Percentiles rank a stretch among this genome's conserved stretches.
phyloP scores from a whole-genome alignment of 2,329 filamentous ascomycete genomes.

The Neofusicoccum umdonicola region DNA sequence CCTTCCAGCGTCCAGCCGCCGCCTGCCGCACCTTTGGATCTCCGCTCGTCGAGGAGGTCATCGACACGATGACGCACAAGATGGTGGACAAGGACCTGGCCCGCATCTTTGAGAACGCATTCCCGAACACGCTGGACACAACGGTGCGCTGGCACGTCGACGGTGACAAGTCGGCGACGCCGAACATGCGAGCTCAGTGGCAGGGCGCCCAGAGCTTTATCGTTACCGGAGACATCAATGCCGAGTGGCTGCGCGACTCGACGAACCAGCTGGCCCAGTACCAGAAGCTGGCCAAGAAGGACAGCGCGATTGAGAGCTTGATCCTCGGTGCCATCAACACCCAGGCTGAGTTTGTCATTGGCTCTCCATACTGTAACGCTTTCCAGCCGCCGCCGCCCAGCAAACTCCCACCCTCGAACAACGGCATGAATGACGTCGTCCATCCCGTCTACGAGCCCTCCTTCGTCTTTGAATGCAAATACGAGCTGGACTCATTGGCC shows the following conservation, averaged over 20 bases:
- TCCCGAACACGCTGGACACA: conserved; percentile 87
- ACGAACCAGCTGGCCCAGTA: conserved; percentile 94
- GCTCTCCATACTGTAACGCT: conserved; percentile 95
- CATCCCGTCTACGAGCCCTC: conserved; percentile 82
- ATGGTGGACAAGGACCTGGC: conserved; percentile 86
- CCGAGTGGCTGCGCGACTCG: conserved; percentile 88
- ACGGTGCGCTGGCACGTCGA: conserved; percentile 84
- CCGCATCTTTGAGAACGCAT: conserved; percentile 90
- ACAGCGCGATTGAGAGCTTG: conserved; percentile 72
- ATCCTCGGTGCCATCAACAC: conserved; percentile 95
- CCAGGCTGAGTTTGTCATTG: conserved; percentile 90
- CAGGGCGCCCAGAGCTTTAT: conserved; percentile 86
- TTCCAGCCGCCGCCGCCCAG: conserved; percentile 92
- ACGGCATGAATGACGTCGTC: conserved; percentile 79
- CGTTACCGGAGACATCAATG: conserved; percentile 89
- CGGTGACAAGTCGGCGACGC: conserved; percentile 37
- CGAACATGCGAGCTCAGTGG: conserved; percentile 53
- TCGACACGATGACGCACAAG: conserved; percentile 73
- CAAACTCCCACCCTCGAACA: conserved; percentile 66
- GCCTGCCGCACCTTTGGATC: conserved; percentile 89
- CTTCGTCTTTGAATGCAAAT: conserved; percentile 96
- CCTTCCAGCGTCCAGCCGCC: conserved; percentile 78
- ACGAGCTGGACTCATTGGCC: conserved; percentile 92
- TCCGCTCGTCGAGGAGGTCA: conserved; percentile 81
- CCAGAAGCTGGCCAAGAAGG: conserved; percentile 77